These are phyloP conservation scores for Fusarium compactum DNA, from an alignment of 2,329 filamentous ascomycete species.

Conservation along the genomic window DNA sequence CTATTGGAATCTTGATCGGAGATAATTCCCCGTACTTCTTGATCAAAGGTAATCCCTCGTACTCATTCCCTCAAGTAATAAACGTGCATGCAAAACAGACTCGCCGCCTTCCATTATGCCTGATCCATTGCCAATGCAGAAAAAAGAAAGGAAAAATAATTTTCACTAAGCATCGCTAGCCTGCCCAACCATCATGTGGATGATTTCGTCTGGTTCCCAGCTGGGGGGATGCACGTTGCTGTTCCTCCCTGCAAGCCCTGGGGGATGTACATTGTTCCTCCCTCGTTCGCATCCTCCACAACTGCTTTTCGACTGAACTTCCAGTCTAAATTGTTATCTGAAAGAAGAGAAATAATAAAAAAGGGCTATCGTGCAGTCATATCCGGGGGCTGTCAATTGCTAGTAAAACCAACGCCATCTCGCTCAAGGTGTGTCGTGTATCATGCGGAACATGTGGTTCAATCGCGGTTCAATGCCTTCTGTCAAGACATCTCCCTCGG, in stretches of 20 bases:
- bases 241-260: conserved; percentile 6
- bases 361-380: conserved; percentile 18
- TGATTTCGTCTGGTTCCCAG: conserved; percentile 32
- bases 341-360: not conserved
- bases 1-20: not conserved
- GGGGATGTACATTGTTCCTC: conserved; percentile 18
- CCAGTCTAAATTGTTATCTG: not conserved
- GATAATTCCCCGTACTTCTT: not conserved
- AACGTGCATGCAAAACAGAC: conserved; percentile 37
- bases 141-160: conserved; percentile 29
- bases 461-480: not conserved
- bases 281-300: not conserved
- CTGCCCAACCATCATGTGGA: conserved; percentile 36
- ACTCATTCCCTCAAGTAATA: conserved; percentile 10
- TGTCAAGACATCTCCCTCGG: not conserved
- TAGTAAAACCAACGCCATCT: conserved; percentile 15
- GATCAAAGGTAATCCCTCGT: not conserved
- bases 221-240: not conserved
- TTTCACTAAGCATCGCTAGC: conserved; percentile 43
- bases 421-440: conserved; percentile 1
- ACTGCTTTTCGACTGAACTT: not conserved
- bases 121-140: conserved; percentile 35
- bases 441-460: not conserved
- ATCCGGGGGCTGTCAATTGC: conserved; percentile 3
- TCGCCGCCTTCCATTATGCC: conserved; percentile 26